Conservation (phyloP, 164 flowering plant genomes). For the Taxillus chinensis region DNA sequence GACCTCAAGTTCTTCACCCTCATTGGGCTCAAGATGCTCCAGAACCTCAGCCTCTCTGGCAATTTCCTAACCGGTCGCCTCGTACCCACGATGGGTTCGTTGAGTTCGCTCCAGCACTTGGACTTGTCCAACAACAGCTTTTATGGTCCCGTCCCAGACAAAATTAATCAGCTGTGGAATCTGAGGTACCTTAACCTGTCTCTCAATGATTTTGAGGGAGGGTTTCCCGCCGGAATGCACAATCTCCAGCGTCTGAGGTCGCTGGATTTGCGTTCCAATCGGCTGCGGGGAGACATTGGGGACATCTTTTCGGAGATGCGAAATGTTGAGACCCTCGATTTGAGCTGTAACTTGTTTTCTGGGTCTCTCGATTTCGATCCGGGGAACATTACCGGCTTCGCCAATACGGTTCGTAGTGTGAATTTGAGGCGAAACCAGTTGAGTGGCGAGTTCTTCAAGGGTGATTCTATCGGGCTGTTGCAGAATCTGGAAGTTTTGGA, state of each 20-base stretch:
- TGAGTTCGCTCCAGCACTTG: constrained; percentile 45
- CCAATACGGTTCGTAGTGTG: constrained; percentile 44
- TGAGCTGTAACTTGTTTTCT: constrained; percentile 58
- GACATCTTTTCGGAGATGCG: constrained; percentile 39
- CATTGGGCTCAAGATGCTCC: constrained; percentile 36
- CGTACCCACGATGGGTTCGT: constrained; percentile 54
- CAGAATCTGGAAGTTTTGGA: constrained; percentile 67
- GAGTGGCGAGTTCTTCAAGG: constrained; percentile 49
- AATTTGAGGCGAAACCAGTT: constrained; percentile 57
- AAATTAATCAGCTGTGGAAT: constrained; percentile 56
- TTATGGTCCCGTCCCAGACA: constrained; percentile 71
- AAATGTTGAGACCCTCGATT: constrained; percentile 64
- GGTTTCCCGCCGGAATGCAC: constrained; percentile 44
- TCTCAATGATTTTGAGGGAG: constrained; percentile 44
- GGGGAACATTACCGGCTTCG: constrained; percentile 49
- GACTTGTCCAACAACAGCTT: constrained; percentile 73
- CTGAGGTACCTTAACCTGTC: constrained; percentile 67
- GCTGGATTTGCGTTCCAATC: constrained; percentile 64
- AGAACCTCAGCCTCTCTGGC: constrained; percentile 56
- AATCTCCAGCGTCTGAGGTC: constrained; percentile 66
- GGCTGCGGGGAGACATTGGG: constrained; percentile 48
- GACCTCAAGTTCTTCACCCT: constrained; percentile 72
- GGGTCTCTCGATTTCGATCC: constrained; percentile 38
- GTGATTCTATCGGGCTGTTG: constrained; percentile 41
- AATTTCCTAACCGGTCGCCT: constrained; percentile 66